phyloP scores from a whole-genome alignment of 2,329 filamentous ascomycete species.

The Aspergillus unguis region DNA sequence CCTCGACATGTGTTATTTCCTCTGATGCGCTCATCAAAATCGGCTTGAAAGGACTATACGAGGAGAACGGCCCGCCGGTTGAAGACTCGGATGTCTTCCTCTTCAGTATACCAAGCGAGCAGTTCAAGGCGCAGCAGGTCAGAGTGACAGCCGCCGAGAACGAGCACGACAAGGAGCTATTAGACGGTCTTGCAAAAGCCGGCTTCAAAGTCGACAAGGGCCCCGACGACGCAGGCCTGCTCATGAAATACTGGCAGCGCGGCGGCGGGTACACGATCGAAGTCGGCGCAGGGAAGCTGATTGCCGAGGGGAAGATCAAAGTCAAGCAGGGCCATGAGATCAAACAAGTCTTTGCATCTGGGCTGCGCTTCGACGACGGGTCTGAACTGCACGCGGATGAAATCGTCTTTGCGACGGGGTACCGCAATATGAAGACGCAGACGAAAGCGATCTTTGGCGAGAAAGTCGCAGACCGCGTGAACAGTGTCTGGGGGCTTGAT shows the following conservation, averaged over 20 bases:
- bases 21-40: conserved; percentile 54
- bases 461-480: conserved; percentile 56
- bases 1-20: conserved; percentile 62
- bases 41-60: conserved; percentile 51
- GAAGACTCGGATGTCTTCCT: conserved; percentile 65
- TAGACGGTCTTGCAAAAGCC: conserved; percentile 49
- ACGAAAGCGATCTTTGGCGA: conserved; percentile 61
- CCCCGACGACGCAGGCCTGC: conserved; percentile 55
- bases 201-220: conserved; percentile 62
- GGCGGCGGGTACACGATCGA: conserved; percentile 71
- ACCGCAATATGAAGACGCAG: conserved; percentile 66
- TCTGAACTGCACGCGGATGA: conserved; percentile 60
- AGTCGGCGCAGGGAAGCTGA: conserved; percentile 61
- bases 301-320: conserved; percentile 62
- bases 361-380: conserved; percentile 55
- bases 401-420: conserved; percentile 58
- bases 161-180: conserved; percentile 33
- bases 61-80: conserved; percentile 52
- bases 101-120: conserved; percentile 56
- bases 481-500: conserved; percentile 62
- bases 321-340: conserved; percentile 63
- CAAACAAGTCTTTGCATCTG: conserved; percentile 48
- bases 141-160: conserved; percentile 41
- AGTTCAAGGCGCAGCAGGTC: conserved; percentile 60
- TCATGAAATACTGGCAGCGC: conserved; percentile 62